phyloP scores from a whole-genome alignment of 2,329 filamentous ascomycete genomes.

The Thelonectria olida region DNA sequence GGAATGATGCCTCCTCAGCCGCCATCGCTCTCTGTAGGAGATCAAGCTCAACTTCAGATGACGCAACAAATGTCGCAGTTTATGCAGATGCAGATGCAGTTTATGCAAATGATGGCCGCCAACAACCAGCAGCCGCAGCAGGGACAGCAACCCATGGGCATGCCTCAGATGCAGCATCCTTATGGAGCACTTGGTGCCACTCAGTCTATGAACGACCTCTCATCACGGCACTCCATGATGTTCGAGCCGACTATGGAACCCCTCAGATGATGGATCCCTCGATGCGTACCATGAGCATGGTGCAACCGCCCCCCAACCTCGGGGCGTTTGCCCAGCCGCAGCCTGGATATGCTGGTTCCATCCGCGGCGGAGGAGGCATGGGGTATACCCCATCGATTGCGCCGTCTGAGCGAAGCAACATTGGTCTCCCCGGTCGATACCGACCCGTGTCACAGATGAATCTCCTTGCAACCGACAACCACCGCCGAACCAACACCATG shows the following conservation, averaged over 20 bases:
- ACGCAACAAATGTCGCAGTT: slow-evolving; percentile 86
- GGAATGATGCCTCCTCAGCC: slow-evolving; percentile 52
- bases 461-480: slow-evolving; percentile 40
- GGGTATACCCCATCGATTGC: slow-evolving; percentile 92
- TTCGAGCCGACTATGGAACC: slow-evolving; percentile 58
- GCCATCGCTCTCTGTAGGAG: slow-evolving; percentile 64
- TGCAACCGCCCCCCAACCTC: slow-evolving; percentile 69
- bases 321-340: slow-evolving; percentile 64
- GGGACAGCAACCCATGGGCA: slow-evolving; percentile 35
- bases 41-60: slow-evolving; percentile 82
- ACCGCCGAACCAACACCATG: slow-evolving; percentile 47
- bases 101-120: slow-evolving; percentile 82
- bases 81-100: slow-evolving; percentile 95
- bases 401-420: slow-evolving; percentile 93
- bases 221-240: slow-evolving; percentile 56
- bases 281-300: slow-evolving; percentile 83
- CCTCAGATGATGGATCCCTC: slow-evolving; percentile 53
- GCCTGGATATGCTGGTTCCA: slow-evolving; percentile 44
- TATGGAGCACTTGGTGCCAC: slow-evolving; percentile 43
- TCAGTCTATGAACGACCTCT: slow-evolving; percentile 56
- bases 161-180: slow-evolving; percentile 40
- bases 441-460: slow-evolving; percentile 80
- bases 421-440: slow-evolving; percentile 90
- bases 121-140: slow-evolving; percentile 41
- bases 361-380: slow-evolving; percentile 49